A percentile compares a stretch with the other conserved stretches of the same genome.
Evolutionary conservation across 78 protist genomes (phyloP).

Genomic region (Dictyostelium citrinum): DNA sequence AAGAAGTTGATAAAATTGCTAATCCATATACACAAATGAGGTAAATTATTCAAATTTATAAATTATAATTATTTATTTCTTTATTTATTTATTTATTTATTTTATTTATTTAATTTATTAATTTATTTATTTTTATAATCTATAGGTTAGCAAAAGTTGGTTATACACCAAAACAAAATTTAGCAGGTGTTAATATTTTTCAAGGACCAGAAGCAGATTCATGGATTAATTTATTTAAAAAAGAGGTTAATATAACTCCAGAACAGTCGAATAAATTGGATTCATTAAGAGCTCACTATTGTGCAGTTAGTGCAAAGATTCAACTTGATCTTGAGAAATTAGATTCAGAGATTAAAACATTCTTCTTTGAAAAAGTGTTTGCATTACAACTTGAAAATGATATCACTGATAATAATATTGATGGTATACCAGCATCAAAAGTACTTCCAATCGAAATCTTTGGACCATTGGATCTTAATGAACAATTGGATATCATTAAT

Average conservation of each 20-base stretch:
- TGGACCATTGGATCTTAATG: neutral
- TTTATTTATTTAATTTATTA: too few species aligned
- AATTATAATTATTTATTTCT: too few species aligned
- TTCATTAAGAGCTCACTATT: neutral
- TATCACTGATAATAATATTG: neutral
- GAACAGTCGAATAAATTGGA: neutral
- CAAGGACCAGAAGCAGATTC: neutral
- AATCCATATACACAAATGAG: neutral
- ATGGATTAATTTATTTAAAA: neutral
- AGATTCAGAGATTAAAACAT: neutral
- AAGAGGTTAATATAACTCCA: neutral
- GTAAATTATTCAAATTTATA: neutral
- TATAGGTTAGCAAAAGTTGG: slow-evolving; percentile 15
- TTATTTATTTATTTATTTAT: too few species aligned
- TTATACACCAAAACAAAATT: slow-evolving; percentile 3
- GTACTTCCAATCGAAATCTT: neutral
- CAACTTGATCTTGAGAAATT: neutral
- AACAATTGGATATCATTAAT: neutral
- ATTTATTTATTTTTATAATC: too few species aligned
- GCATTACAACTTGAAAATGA: neutral
- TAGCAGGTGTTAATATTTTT: neutral
- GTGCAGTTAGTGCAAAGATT: neutral
- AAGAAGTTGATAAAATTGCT: neutral
- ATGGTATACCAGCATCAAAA: neutral
- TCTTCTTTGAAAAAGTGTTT: neutral